Conservation (phyloP, 2,329 filamentous ascomycete genomes). For the Niveomyces coronatus region DNA sequence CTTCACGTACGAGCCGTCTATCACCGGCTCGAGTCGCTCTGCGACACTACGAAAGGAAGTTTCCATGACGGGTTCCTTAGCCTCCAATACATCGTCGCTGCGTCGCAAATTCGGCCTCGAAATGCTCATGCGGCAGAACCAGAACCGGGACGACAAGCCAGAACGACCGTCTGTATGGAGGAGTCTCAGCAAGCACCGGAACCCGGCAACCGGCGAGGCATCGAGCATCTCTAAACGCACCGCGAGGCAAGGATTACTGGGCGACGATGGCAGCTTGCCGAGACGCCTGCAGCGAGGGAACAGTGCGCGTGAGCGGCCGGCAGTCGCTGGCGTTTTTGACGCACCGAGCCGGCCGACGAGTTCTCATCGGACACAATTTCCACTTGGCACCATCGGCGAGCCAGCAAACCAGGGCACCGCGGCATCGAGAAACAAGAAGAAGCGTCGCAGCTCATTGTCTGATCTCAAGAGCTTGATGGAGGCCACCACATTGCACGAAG, state of each 20-base stretch:
- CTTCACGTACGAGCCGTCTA: constrained; percentile 27
- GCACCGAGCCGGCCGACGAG: constrained; percentile 46
- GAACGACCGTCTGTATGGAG: constrained; percentile 75
- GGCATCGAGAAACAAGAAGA: constrained; percentile 50
- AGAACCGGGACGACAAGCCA: constrained; percentile 63
- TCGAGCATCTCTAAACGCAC: constrained; percentile 57
- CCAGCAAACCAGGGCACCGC: constrained; percentile 34
- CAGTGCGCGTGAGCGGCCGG: constrained; percentile 48
- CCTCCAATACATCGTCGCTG: constrained; percentile 78
- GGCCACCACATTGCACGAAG: constrained; percentile 41
- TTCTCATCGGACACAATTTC: constrained; percentile 45
- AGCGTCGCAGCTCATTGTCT: constrained; percentile 83
- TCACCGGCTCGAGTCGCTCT: constrained; percentile 50
- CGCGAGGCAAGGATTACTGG: constrained; percentile 63
- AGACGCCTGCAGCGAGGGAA: constrained; percentile 34
- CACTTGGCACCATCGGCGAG: constrained; percentile 50
- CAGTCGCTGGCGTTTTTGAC: constrained; percentile 52
- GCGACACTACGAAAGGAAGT: constrained; percentile 41
- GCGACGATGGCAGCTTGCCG: constrained; percentile 51
- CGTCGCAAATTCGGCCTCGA: constrained; percentile 77
- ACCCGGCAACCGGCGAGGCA: constrained; percentile 47
- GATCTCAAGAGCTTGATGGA: constrained; percentile 66
- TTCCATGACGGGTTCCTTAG: constrained; percentile 62
- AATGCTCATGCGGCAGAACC: constrained; percentile 65
- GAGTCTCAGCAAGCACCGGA: constrained; percentile 74